phyloP scores from a whole-genome alignment of 768 basidiomycete species.

The Candolleomyces efflorescens region DNA sequence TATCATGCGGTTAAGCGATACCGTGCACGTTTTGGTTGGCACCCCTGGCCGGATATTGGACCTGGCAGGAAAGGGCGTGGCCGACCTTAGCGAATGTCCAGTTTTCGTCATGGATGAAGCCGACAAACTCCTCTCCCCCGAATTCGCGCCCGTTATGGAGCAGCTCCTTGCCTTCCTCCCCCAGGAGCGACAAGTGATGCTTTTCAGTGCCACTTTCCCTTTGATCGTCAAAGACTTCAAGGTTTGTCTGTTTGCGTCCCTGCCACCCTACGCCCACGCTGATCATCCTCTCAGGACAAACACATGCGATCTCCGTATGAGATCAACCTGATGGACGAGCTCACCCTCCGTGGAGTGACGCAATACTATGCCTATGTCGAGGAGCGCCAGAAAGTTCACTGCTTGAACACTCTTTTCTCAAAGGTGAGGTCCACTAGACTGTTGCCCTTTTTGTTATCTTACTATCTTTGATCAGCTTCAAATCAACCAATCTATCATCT shows the following conservation, averaged over 20 bases:
- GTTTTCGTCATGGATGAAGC: constrained; percentile 99
- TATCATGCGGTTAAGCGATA: constrained; percentile 84
- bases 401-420: constrained; percentile 98
- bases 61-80: constrained; percentile 87
- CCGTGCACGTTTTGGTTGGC: constrained; percentile 94
- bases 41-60: constrained; percentile 97
- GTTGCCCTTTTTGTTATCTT: neutral
- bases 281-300: constrained; percentile 60
- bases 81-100: constrained; percentile 90
- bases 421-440: constrained; percentile 52
- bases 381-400: constrained; percentile 99
- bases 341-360: constrained; percentile 96
- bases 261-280: neutral
- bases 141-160: constrained; percentile 99
- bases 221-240: constrained; percentile 99
- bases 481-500: constrained; percentile 99
- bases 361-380: constrained; percentile 99
- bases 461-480: constrained; percentile 61
- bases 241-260: constrained; percentile 36
- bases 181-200: constrained; percentile 89
- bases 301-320: constrained; percentile 95
- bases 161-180: constrained; percentile 86
- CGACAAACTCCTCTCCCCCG: constrained; percentile 94
- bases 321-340: constrained; percentile 99
- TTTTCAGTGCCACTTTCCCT: constrained; percentile 99